Percentiles rank a stretch among this genome's conserved stretches.
Evolutionary conservation across 192 early-diverging fungal genomes (phyloP).

Genomic region (Haplosporangium gracile): DNA sequence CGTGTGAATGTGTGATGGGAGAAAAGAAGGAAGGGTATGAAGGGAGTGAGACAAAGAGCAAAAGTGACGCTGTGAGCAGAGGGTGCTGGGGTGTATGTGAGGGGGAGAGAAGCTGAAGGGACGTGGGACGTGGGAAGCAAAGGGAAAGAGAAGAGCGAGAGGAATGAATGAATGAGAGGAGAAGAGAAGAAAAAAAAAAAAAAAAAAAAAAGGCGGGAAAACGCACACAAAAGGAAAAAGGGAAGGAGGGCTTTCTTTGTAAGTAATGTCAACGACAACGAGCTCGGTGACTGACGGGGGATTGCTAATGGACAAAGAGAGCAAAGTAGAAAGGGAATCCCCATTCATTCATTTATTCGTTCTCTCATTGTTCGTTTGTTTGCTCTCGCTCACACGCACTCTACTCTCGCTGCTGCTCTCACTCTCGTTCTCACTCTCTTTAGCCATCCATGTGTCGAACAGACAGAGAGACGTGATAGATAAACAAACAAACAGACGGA

Average conservation of each 20-base stretch:
- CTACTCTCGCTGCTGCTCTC: background rate
- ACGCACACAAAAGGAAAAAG: background rate
- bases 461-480: background rate
- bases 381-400: background rate
- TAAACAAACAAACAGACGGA: background rate
- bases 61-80: background rate
- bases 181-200: background rate
- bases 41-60: background rate
- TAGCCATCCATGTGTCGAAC: background rate
- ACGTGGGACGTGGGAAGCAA: background rate
- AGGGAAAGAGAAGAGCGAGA: too few species aligned
- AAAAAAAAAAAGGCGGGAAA: background rate
- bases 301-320: background rate
- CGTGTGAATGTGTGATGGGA: background rate
- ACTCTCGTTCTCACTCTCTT: background rate
- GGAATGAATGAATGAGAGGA: background rate
- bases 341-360: background rate
- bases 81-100: background rate
- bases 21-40: background rate
- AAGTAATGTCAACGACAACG: background rate
- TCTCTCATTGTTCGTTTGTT: background rate
- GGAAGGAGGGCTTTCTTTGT: background rate
- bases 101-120: background rate
- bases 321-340: background rate
- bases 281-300: background rate